Conservation (phyloP, 768 basidiomycete species). For the Collybiopsis luxurians region DNA sequence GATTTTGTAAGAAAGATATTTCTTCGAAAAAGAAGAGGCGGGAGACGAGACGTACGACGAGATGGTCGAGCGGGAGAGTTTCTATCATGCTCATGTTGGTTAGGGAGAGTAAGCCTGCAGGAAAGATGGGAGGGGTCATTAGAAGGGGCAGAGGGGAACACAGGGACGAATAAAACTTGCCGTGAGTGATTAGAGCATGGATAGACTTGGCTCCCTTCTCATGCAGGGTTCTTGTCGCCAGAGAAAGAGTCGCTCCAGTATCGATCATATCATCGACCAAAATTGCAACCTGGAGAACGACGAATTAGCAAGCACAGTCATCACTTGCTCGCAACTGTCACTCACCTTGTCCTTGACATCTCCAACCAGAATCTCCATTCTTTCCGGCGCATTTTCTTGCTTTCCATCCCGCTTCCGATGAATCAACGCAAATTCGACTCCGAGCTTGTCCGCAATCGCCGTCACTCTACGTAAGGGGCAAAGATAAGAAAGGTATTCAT, state of each 20-base stretch:
- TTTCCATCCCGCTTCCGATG: slow-evolving; percentile 85
- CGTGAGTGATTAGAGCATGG: slow-evolving; percentile 90
- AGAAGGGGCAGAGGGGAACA: slow-evolving; percentile 9
- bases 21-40: neutral
- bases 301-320: slow-evolving; percentile 7
- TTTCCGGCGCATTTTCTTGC: slow-evolving; percentile 60
- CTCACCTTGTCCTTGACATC: slow-evolving; percentile 85
- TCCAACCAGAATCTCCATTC: slow-evolving; percentile 93
- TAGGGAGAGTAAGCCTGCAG: slow-evolving; percentile 75
- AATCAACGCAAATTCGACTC: slow-evolving; percentile 93
- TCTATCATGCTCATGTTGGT: slow-evolving; percentile 66
- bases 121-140: slow-evolving; percentile 10
- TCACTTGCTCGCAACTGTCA: slow-evolving; percentile 1
- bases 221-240: slow-evolving; percentile 82
- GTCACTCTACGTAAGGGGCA: slow-evolving; percentile 62
- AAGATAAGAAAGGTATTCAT: neutral
- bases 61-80: slow-evolving; percentile 72
- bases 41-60: slow-evolving; percentile 64
- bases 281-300: slow-evolving; percentile 67
- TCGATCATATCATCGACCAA: slow-evolving; percentile 99
- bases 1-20: neutral
- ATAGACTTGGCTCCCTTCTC: slow-evolving; percentile 89
- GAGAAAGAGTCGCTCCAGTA: slow-evolving; percentile 82
- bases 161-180: slow-evolving; percentile 36
- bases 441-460: slow-evolving; percentile 92